phyloP scores from a whole-genome alignment of 768 basidiomycete species.

The Termitomyces heimii region DNA sequence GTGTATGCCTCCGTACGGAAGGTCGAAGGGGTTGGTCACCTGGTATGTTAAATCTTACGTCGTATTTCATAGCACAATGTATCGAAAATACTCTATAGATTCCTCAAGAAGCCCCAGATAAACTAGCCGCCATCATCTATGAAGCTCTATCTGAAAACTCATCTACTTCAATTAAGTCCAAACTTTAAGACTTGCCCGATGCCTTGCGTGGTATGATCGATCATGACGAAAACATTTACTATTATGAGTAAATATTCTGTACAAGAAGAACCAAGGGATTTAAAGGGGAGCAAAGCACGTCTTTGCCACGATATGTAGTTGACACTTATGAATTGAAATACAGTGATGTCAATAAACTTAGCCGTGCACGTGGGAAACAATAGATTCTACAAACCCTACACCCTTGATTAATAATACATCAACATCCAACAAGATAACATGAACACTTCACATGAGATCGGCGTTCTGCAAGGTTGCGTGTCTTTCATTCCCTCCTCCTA shows the following conservation, averaged over 20 bases:
- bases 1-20: slow-evolving; percentile 21
- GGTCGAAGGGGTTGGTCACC: slow-evolving; percentile 21
- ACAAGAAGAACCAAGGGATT: background rate
- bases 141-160: slow-evolving; percentile 5
- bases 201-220: background rate
- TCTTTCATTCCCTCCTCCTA: background rate
- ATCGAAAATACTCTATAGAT: slow-evolving; percentile 6
- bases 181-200: slow-evolving; percentile 1
- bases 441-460: background rate
- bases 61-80: background rate
- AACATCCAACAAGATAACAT: background rate
- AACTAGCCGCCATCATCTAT: slow-evolving; percentile 14
- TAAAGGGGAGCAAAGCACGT: background rate
- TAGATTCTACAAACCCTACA: background rate
- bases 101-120: slow-evolving; percentile 19
- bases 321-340: background rate
- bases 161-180: background rate
- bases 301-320: background rate
- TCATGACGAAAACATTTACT: background rate
- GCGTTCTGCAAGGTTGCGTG: background rate
- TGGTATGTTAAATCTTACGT: slow-evolving; percentile 13
- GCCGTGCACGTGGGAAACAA: background rate
- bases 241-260: background rate
- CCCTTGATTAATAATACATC: background rate
- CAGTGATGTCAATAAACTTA: background rate